Percentiles rank a stretch among this genome's conserved stretches.
Evolutionary conservation across 2,329 filamentous ascomycete species (phyloP).

Genomic region (Alternaria rosae): DNA sequence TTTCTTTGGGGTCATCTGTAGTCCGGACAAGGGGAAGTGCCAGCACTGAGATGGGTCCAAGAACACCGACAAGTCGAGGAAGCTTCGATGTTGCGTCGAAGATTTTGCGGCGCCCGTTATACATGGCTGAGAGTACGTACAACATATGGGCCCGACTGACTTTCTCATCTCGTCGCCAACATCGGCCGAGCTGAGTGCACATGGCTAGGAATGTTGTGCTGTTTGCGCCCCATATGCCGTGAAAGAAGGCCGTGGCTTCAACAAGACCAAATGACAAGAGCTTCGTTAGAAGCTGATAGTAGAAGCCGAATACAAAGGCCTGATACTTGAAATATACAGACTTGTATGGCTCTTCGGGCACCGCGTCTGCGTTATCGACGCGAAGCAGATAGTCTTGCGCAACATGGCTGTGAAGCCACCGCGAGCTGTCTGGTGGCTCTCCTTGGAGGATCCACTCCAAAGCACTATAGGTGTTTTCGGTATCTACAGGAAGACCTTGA

Average conservation of each 20-base stretch:
- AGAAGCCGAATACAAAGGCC: background rate
- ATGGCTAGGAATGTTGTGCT: background rate
- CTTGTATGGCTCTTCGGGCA: background rate
- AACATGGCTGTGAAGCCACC: background rate
- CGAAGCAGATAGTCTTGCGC: background rate
- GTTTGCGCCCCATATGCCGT: background rate
- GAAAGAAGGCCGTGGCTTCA: background rate
- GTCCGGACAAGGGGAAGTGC: background rate
- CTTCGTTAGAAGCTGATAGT: background rate
- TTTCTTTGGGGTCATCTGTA: background rate
- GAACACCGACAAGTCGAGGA: background rate
- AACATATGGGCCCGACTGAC: background rate
- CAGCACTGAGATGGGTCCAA: background rate
- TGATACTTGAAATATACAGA: background rate
- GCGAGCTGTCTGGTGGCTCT: background rate
- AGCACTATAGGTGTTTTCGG: background rate
- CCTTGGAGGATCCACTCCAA: background rate
- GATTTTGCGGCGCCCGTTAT: background rate
- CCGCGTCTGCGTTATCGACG: background rate
- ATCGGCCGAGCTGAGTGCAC: background rate
- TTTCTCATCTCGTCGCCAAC: background rate
- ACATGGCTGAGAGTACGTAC: background rate
- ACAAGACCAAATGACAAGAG: background rate
- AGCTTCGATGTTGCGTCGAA: background rate
- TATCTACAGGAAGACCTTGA: background rate